phyloP scores from a whole-genome alignment of 169 alveolate species.

The Cardiosporidium cionae region DNA sequence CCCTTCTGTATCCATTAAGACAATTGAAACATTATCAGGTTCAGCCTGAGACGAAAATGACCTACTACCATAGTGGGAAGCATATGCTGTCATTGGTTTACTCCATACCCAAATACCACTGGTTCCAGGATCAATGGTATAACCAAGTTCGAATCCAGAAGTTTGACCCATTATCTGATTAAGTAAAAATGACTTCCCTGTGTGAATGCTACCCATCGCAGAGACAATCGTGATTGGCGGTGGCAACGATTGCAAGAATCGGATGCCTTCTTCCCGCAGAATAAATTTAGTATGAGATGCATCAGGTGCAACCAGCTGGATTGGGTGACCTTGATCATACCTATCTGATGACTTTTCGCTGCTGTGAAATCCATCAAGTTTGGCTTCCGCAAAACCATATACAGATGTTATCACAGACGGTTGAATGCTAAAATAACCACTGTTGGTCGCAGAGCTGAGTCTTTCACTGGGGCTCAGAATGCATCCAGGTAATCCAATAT shows the following conservation, averaged over 20 bases:
- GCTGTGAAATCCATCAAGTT: too few relatives aligned
- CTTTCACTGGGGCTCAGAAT: too few relatives aligned
- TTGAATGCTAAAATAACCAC: too few relatives aligned
- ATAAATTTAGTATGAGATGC: not conserved
- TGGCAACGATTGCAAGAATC: not conserved
- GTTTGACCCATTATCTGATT: constrained; percentile 21
- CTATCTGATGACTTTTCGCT: too few relatives aligned
- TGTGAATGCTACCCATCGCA: constrained; percentile 57
- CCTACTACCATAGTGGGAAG: not conserved
- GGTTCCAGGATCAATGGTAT: constrained; percentile 28
- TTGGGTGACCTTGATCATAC: too few relatives aligned
- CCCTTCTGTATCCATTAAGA: constrained; percentile 34
- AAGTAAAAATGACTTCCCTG: constrained; percentile 57
- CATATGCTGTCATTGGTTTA: constrained; percentile 4
- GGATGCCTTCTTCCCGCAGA: not conserved
- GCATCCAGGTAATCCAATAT: too few relatives aligned
- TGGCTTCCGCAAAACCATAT: too few relatives aligned
- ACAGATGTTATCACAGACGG: too few relatives aligned
- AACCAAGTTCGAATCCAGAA: constrained; percentile 17
- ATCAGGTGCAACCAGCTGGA: constrained; percentile 3
- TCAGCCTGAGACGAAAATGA: not conserved
- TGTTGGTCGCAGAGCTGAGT: too few relatives aligned
- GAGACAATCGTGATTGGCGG: constrained; percentile 59
- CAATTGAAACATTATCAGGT: not conserved
- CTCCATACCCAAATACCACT: constrained; percentile 13